phyloP scores from a whole-genome alignment of 345 rosid genomes.

The Brassica cretica region DNA sequence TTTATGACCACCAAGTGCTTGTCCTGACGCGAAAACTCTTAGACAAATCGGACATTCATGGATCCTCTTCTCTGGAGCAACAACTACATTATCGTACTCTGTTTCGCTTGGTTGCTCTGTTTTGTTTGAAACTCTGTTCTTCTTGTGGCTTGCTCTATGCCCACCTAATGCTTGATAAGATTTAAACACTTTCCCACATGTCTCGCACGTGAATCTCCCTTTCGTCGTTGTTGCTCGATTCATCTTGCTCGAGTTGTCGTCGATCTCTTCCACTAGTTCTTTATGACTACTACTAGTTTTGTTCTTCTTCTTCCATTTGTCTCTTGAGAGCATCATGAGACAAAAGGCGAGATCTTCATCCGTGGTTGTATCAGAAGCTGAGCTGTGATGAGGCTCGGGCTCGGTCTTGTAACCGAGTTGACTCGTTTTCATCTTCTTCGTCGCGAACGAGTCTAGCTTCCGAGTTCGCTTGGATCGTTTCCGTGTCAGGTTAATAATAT shows the following conservation, averaged over 20 bases:
- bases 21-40: conserved; percentile 84
- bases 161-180: conserved; percentile 96
- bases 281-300: conserved; percentile 14
- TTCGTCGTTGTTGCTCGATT: conserved; percentile 30
- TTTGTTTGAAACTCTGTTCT: conserved; percentile 43
- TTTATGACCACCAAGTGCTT: conserved; percentile 97
- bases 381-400: conserved; percentile 58
- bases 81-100: conserved; percentile 39
- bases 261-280: conserved; percentile 42
- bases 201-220: conserved; percentile 72
- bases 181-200: conserved; percentile 74
- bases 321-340: conserved; percentile 90
- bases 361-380: conserved; percentile 70
- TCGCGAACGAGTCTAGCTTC: conserved; percentile 33
- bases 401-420: conserved; percentile 39
- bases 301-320: conserved; percentile 67
- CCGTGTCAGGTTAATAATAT: conserved; percentile 46
- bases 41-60: conserved; percentile 85
- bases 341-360: conserved; percentile 93
- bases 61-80: conserved; percentile 43
- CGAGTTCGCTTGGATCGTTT: conserved; percentile 67
- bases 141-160: conserved; percentile 92
- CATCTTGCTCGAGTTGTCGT: conserved; percentile 36
- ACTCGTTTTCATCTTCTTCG: conserved; percentile 35
- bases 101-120: conserved; percentile 36